These are phyloP conservation scores for Umbelopsis ramanniana DNA, from an alignment of 192 early-diverging fungal species.

Conservation along the genomic window DNA sequence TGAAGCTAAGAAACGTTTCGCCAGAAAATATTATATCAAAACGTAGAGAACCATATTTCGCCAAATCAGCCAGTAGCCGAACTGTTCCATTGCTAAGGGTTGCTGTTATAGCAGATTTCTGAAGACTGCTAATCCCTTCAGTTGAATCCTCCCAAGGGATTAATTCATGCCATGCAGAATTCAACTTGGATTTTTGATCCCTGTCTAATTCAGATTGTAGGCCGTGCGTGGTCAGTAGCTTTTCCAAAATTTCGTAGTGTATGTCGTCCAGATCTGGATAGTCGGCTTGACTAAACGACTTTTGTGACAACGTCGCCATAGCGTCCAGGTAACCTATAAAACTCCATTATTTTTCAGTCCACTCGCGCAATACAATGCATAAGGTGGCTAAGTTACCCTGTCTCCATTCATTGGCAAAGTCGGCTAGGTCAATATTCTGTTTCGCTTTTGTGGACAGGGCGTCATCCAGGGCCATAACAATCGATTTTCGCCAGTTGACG, in stretches of 20 bases:
- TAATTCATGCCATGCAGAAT: background rate
- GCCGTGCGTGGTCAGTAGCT: background rate
- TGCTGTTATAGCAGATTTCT: slow-evolving; percentile 9
- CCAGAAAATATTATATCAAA: slow-evolving; percentile 11
- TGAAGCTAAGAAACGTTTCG: slow-evolving; percentile 1
- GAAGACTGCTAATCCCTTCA: background rate
- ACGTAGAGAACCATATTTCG: background rate
- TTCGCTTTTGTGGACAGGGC: background rate
- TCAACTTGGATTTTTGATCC: background rate
- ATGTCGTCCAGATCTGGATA: slow-evolving; percentile 9
- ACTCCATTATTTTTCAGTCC: background rate
- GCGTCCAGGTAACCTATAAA: background rate
- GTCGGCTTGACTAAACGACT: background rate
- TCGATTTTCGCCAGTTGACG: background rate
- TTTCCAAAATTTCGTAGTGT: slow-evolving; percentile 8
- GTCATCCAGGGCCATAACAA: background rate
- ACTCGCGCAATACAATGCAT: no score
- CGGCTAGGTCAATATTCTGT: background rate
- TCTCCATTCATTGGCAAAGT: slow-evolving; percentile 2
- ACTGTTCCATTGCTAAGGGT: slow-evolving; percentile 14
- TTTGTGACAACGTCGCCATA: background rate
- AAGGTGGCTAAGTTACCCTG: background rate
- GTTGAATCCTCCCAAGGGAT: background rate
- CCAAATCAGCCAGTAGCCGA: background rate
- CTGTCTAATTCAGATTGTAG: background rate